A percentile compares a stretch with the other conserved stretches of the same genome.
Evolutionary conservation across 345 rosid genomes (phyloP).

Genomic region (Limnanthes douglasii): DNA sequence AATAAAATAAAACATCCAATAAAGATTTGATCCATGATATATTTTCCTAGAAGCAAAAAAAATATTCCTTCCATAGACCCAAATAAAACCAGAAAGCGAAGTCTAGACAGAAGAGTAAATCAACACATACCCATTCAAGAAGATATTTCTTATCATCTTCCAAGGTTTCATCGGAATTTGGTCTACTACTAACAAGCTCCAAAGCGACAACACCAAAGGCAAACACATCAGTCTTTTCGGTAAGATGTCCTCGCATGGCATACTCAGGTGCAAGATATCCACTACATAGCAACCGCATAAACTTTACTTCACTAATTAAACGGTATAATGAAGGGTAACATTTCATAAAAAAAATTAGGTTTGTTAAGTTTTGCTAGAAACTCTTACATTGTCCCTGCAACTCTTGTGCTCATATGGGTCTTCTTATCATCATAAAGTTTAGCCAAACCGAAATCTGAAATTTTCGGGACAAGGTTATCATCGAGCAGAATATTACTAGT

Average conservation of each 20-base stretch:
- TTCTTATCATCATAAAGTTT: constrained; percentile 23
- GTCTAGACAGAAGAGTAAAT: no score
- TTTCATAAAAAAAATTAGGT: constrained; percentile 14
- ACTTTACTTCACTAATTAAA: constrained; percentile 9
- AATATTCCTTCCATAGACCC: no score
- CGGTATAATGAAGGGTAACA: constrained; percentile 17
- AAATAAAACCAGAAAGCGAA: no score
- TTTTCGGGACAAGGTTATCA: constrained; percentile 23
- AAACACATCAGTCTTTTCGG: constrained; percentile 43
- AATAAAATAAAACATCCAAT: no score
- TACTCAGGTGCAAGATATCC: constrained; percentile 60
- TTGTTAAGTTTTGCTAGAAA: no score
- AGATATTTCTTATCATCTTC: constrained; percentile 27
- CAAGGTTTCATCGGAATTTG: constrained; percentile 15
- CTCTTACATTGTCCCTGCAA: constrained; percentile 29
- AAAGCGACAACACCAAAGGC: constrained; percentile 31
- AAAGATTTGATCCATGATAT: no score
- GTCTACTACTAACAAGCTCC: constrained; percentile 27
- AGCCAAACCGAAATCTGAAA: constrained; percentile 29
- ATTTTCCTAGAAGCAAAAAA: no score
- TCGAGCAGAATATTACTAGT: constrained; percentile 42
- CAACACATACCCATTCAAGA: constrained; percentile 54
- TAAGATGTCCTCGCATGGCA: constrained; percentile 51
- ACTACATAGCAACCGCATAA: constrained; percentile 9
- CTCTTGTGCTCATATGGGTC: constrained; percentile 28